Evolutionary conservation across 108 stramenopile species (phyloP), one percentile per base, ranked within the genome.

Genomic region (Cyclotella distinguenda): DNA sequence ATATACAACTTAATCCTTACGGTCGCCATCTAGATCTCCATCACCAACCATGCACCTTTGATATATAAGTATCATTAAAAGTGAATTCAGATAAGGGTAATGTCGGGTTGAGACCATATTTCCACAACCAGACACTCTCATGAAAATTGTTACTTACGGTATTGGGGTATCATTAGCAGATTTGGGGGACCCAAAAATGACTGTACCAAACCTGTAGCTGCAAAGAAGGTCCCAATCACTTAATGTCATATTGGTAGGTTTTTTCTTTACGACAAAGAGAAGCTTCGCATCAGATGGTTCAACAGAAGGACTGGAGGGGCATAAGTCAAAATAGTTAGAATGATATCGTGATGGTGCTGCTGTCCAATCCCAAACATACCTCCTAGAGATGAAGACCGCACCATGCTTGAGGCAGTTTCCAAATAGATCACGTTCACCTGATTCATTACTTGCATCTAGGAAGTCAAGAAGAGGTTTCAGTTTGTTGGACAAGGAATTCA

Each of bases 11-110:
- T 25, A 25, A 35, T 1, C 2, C 64, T 66, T 54, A 60, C 65
- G 30, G 42, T 68, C 74, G 8, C 74, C 74, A 43, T 70, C 74
- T n/a, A 76, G 44, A 49, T 76, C 74, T 32, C 74, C 74, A 49
- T 76, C 74, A 56, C 40, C 35, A 50, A 60, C 60, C 38, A 64
- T 27, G 26, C 10, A 34, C 54, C n/a, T 34, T 26, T 10, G 57
- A 33, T 36, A 25, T 6, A 32, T 36, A 64, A 25, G n/a, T 30
- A 35, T 36, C 1, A 49, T 43, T n/a, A n/a, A 27, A 66, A 39
- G 50, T 43, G 2, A 32, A 42, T 22, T 9, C 32, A 22, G 27
- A 12, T 13, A 19, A 15, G 15, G 45, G 6, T 7, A n/a, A 12
- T 46, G 7, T 46, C 15, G n/a, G n/a, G n/a, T n/a, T n/a, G n/a